A percentile compares a stretch with the other conserved stretches of the same genome.
phyloP scores from a whole-genome alignment of 129 eudicot genomes.

The Oenanthe sinensis region DNA sequence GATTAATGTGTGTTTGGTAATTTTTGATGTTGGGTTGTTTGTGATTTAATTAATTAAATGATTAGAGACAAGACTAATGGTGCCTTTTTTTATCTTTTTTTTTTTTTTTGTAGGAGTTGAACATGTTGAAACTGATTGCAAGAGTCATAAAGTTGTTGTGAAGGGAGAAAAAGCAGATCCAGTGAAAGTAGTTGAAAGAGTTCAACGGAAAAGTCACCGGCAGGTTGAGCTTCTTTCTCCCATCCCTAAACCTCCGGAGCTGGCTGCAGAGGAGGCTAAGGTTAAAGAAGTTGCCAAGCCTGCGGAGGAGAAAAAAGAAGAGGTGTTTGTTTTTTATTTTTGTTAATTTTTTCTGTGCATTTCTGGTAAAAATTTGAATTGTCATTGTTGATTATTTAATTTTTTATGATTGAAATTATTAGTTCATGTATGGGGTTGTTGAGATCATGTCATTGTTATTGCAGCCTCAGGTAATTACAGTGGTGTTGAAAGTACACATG shows the following conservation, averaged over 20 bases:
- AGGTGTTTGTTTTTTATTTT: constrained; percentile 31
- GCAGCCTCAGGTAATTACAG: constrained; percentile 71
- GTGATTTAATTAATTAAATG: neutral
- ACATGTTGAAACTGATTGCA: constrained; percentile 53
- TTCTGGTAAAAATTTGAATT: neutral
- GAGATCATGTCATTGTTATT: constrained; percentile 26
- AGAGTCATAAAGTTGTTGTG: constrained; percentile 43
- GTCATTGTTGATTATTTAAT: neutral
- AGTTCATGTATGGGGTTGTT: constrained; percentile 8
- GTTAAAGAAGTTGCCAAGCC: constrained; percentile 50
- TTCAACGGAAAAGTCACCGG: constrained; percentile 57
- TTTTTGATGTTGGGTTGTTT: neutral
- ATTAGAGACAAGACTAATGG: neutral
- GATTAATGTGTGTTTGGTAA: neutral
- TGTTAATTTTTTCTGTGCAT: too few relatives aligned
- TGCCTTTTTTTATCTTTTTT: too few relatives aligned
- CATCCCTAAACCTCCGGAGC: constrained; percentile 43
- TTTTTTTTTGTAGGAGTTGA: constrained; percentile 35
- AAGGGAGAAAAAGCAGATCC: constrained; percentile 70
- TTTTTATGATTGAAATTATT: too few relatives aligned
- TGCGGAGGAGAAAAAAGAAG: constrained; percentile 62
- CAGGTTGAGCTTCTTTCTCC: constrained; percentile 60
- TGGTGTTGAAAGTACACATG: constrained; percentile 72
- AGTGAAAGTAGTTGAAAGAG: constrained; percentile 39
- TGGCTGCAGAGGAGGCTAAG: constrained; percentile 29